phyloP scores from a whole-genome alignment of 2,329 filamentous ascomycete species.

The Tolypocladium sp. region DNA sequence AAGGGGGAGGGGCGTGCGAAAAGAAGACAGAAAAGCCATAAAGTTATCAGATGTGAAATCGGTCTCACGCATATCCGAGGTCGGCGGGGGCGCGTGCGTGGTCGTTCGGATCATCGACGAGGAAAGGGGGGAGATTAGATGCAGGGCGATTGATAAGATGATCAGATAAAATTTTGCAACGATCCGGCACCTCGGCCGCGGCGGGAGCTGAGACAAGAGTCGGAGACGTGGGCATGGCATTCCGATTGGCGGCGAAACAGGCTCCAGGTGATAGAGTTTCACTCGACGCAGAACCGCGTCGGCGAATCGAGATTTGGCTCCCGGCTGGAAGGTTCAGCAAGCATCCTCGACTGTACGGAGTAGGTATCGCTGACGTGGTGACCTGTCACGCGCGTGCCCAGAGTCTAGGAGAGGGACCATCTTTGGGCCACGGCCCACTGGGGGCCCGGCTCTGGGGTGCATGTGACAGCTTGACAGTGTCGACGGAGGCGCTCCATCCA shows the following conservation, averaged over 20 bases:
- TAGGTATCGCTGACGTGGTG: background rate
- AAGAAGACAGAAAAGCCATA: background rate
- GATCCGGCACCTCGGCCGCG: background rate
- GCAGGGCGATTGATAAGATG: constrained; percentile 5
- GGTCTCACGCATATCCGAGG: background rate
- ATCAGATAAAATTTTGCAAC: constrained; percentile 3
- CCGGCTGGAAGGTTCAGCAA: background rate
- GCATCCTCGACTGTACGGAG: background rate
- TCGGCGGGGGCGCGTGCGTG: background rate
- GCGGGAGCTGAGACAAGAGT: background rate
- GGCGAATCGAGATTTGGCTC: background rate
- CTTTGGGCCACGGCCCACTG: background rate
- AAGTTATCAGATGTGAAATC: background rate
- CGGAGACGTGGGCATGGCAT: background rate
- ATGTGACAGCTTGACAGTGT: background rate
- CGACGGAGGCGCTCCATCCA: background rate
- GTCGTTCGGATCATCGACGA: background rate
- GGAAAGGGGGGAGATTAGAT: background rate
- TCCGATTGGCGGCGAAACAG: constrained; percentile 1
- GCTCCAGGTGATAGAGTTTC: background rate
- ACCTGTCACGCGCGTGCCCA: background rate
- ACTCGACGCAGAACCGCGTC: background rate
- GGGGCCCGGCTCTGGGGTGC: background rate
- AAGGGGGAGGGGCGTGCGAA: background rate
- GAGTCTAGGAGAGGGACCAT: background rate